Evolutionary conservation across 148 eudicot genomes (phyloP), one percentile per base, ranked within the genome.

Genomic region (Limonium bicolor): DNA sequence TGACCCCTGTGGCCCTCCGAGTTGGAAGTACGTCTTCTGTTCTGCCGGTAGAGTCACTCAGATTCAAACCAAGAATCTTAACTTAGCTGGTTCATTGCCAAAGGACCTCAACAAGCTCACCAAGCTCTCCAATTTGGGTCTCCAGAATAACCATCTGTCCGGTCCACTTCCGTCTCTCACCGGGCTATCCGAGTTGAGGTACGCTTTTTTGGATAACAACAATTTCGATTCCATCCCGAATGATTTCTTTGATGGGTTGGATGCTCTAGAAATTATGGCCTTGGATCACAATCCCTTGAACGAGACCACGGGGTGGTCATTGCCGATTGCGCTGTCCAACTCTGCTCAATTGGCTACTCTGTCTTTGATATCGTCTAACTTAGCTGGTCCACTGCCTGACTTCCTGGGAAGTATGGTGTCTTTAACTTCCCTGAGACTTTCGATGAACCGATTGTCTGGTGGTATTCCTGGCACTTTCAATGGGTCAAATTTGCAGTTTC

Each of bases 1-100:
- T 28, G 96, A 88, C 71, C 96, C 96, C 1, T 88, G 96, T 64
- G 96, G 96, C 4, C 72, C 83, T 23, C 84, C 79, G 3, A 54
- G 55, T 4, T 88, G 96, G 96, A 48, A 67, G 0, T 73, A 70
- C 56, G 52, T 88, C 5, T 61, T 15, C 32, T 88, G 96, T 49
- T 14, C 36, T 6, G 80, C 69, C 13, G 59, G 63, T 15, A 74
- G 77, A 34, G 72, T 88, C 27, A 36, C 86, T 4, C 94, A 88
- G 69, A 68, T 88, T 61, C 94, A 88, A 67, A 71, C 74, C 23
- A 68, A 63, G 50, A 63, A 56, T 19, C 33, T 83, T 44, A 80
- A 86, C 30, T 62, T 88, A 29, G 72, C 63, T 38, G 99, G 99
- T 4, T 54, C 74, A 60, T 64, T 92, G 32, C 99, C 99, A 3